A percentile compares a stretch with the other conserved stretches of the same genome.
Conservation (phyloP, 2,329 filamentous ascomycete species). For the Kalaharituber pfeilii region DNA sequence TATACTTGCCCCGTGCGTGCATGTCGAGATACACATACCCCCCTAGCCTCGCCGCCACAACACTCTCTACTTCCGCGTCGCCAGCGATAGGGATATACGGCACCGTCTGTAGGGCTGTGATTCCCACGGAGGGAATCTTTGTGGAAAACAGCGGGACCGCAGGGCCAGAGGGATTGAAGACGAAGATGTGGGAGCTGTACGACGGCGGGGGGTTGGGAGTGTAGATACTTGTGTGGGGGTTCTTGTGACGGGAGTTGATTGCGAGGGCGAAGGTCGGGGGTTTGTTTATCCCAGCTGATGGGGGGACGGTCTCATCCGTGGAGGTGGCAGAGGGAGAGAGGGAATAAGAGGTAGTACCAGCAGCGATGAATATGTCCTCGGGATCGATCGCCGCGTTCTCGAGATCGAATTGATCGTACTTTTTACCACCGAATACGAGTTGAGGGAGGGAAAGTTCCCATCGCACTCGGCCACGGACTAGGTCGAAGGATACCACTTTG, state of each 20-base stretch:
- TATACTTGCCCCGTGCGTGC: background rate
- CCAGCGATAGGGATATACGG: too few species aligned
- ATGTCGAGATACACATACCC: background rate
- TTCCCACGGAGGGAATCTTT: background rate
- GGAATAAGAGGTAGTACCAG: too few species aligned
- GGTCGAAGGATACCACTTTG: constrained; percentile 62
- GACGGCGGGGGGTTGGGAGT: background rate
- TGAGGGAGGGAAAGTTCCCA: constrained; percentile 31
- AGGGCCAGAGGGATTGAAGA: background rate
- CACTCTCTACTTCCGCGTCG: too few species aligned
- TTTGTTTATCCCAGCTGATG: background rate
- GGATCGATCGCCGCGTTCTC: too few species aligned
- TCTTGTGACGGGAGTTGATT: background rate
- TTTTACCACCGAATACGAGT: too few species aligned
- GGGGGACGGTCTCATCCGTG: too few species aligned
- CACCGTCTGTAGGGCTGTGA: background rate
- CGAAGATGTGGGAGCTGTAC: background rate
- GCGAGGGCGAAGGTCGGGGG: background rate
- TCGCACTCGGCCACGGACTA: constrained; percentile 58
- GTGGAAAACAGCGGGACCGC: background rate
- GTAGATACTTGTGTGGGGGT: background rate
- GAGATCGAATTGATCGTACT: too few species aligned
- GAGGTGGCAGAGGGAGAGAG: too few species aligned
- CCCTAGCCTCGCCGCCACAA: too few species aligned
- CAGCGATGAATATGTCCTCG: too few species aligned